These are phyloP conservation scores for Penicillium sp. DNA, from an alignment of 2,329 filamentous ascomycete species.

Conservation along the genomic window DNA sequence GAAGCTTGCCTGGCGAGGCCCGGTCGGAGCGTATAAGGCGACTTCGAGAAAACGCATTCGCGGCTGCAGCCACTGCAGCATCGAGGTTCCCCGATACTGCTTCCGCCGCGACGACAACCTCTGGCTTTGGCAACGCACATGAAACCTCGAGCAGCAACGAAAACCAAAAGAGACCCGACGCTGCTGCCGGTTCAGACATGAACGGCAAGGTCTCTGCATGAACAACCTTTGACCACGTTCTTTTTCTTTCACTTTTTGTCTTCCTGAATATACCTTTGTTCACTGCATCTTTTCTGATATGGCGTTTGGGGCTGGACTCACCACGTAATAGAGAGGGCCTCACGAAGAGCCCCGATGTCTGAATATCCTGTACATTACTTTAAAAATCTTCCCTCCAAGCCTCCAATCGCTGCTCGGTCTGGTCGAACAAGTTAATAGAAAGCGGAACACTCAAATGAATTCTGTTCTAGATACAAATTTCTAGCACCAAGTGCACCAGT, in stretches of 20 bases:
- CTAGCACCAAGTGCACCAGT: too few species aligned
- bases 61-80: constrained; percentile 31
- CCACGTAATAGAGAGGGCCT: constrained; percentile 13
- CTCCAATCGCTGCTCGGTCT: constrained; percentile 13
- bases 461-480: not conserved
- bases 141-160: constrained; percentile 13
- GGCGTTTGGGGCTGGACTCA: constrained; percentile 18
- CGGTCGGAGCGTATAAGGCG: constrained; percentile 46
- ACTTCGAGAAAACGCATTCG: constrained; percentile 40
- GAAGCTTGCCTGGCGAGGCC: constrained; percentile 47
- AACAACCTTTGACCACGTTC: not conserved
- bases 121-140: constrained; percentile 15
- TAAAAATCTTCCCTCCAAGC: constrained; percentile 17
- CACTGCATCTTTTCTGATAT: constrained; percentile 11
- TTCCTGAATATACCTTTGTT: constrained; percentile 7
- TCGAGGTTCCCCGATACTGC: constrained; percentile 17
- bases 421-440: constrained; percentile 4
- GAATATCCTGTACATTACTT: constrained; percentile 21
- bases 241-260: not conserved
- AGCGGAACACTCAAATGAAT: not conserved
- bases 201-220: constrained; percentile 6
- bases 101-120: constrained; percentile 19
- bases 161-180: constrained; percentile 11
- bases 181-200: constrained; percentile 1
- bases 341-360: not conserved